phyloP scores from a whole-genome alignment of 2,329 filamentous ascomycete genomes.

The Arthrobotrys entomopaga region DNA sequence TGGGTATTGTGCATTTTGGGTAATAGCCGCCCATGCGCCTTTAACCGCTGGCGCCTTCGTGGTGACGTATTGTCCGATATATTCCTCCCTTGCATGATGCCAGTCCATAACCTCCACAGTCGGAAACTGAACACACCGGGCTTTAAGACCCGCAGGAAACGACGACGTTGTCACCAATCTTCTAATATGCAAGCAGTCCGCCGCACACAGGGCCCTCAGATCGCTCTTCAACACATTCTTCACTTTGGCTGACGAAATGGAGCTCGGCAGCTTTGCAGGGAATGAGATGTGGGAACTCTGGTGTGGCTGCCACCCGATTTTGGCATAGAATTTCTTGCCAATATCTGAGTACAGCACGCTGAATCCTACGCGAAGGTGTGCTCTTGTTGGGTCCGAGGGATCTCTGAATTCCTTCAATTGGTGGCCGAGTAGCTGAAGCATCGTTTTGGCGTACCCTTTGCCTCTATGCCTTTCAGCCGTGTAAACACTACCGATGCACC shows the following conservation, averaged over 20 bases:
- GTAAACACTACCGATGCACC: slow-evolving; percentile 50
- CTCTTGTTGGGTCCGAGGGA: slow-evolving; percentile 26
- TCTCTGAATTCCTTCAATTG: slow-evolving; percentile 32
- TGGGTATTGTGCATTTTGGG: slow-evolving; percentile 29
- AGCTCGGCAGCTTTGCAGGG: slow-evolving; percentile 43
- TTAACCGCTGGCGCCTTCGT: slow-evolving; percentile 35
- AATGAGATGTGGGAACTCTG: slow-evolving; percentile 54
- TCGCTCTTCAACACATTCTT: slow-evolving; percentile 52
- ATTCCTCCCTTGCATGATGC: slow-evolving; percentile 54
- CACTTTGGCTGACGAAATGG: slow-evolving; percentile 19
- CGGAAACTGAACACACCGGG: slow-evolving; percentile 49
- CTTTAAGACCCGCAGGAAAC: slow-evolving; percentile 32
- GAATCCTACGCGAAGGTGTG: slow-evolving; percentile 42
- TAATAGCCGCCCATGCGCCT: slow-evolving; percentile 40
- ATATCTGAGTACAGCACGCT: slow-evolving; percentile 55
- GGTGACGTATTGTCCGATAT: slow-evolving; percentile 48
- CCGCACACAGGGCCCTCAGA: slow-evolving; percentile 44
- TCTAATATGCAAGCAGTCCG: slow-evolving; percentile 42
- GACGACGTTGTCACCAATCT: slow-evolving; percentile 28
- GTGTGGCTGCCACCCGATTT: slow-evolving; percentile 49
- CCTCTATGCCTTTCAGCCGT: slow-evolving; percentile 46
- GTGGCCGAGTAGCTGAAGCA: slow-evolving; percentile 49
- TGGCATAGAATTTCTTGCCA: slow-evolving; percentile 52
- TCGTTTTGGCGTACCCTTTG: slow-evolving; percentile 49
- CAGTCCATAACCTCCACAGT: slow-evolving; percentile 50